These are phyloP conservation scores for Phaffia tasmanica DNA, from an alignment of 768 basidiomycete genomes.

Conservation along the genomic window DNA sequence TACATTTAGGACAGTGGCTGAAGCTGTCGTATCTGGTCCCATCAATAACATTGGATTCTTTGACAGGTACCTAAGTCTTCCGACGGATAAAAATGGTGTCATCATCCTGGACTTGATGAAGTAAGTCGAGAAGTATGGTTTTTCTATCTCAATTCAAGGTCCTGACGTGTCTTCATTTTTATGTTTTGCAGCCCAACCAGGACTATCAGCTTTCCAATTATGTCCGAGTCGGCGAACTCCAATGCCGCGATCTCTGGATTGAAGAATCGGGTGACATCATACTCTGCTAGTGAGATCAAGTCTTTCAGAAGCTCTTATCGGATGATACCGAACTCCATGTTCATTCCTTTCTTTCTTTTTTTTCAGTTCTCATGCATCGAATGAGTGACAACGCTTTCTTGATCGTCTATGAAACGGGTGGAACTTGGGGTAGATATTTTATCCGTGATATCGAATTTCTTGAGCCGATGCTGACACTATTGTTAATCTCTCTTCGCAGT, in stretches of 20 bases:
- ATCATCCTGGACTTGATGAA: conserved; percentile 10
- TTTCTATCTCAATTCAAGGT: background rate
- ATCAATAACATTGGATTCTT: conserved; percentile 13
- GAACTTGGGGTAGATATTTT: conserved; percentile 8
- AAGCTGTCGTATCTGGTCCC: conserved; percentile 2
- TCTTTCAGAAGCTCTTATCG: too few relatives aligned
- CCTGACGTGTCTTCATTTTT: background rate
- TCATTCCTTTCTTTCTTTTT: too few relatives aligned
- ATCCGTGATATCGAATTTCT: background rate
- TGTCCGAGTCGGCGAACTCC: conserved; percentile 4
- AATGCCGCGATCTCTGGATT: conserved; percentile 4
- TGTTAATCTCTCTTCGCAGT: background rate
- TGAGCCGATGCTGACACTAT: background rate
- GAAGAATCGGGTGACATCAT: conserved; percentile 1
- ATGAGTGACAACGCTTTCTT: conserved; percentile 12
- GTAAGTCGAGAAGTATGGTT: background rate
- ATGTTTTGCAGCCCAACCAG: conserved; percentile 2
- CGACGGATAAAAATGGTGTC: conserved; percentile 13
- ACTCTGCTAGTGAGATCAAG: too few relatives aligned
- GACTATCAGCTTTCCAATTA: conserved; percentile 7
- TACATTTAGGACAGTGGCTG: conserved; percentile 4
- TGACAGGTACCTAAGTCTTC: conserved; percentile 8
- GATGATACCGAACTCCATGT: too few relatives aligned
- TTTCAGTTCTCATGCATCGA: conserved; percentile 1
- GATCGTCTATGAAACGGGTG: conserved; percentile 18